Base-by-base conservation (phyloP, 768 basidiomycete species). In the Termitomyces sp. region DNA sequence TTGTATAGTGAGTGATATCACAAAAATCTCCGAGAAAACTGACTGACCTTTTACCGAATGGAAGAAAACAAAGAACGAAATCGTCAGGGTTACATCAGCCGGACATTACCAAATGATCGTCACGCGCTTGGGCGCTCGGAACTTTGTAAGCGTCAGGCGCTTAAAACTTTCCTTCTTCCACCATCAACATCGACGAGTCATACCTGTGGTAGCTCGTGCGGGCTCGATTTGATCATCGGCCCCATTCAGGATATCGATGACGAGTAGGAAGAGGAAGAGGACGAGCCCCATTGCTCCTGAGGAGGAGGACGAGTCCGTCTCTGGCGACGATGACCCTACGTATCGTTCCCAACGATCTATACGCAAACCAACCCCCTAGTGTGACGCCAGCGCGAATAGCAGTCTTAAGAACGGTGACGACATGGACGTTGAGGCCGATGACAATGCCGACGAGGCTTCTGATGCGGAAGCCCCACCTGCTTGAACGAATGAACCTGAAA, bases 201-300 rank as follows among this genome's bases (percentile, higher is more conserved):
- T 28, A 28, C 4, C 28, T 28, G 28, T 28, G 28, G 28, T 28
- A 28, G 28, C 28, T 28, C 4, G 28, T 28, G 2, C 28, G 4
- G 28, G 28, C 28, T 28, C 28, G 4, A 28, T 28, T 28, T 28
- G 28, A 28, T 28, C 28, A 28, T 28, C 4, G 28, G 28, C 28
- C 28, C 28, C 28, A 28, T 4, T 28, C 28, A 28, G 28, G 28
- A 28, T 28, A 28, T 28, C 4, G 55, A 57, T 12, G 60, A 57
- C n/a, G n/a, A n/a, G 18, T 49, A 57, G 8, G 55, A 61, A 15
- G 60, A 61, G 16, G 76, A 76, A 44, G 78, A 78, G 48, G 71
- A 70, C 24, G 73, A 72, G 33, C 69, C 63, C 39, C 55, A 45
- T 55, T 36, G 49, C 54, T 11, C 58, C 60, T 13, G 67, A 66